Evolutionary conservation across 164 flowering plant species (phyloP), one percentile per base, ranked within the genome.

Genomic region (Berberis thunbergii): DNA sequence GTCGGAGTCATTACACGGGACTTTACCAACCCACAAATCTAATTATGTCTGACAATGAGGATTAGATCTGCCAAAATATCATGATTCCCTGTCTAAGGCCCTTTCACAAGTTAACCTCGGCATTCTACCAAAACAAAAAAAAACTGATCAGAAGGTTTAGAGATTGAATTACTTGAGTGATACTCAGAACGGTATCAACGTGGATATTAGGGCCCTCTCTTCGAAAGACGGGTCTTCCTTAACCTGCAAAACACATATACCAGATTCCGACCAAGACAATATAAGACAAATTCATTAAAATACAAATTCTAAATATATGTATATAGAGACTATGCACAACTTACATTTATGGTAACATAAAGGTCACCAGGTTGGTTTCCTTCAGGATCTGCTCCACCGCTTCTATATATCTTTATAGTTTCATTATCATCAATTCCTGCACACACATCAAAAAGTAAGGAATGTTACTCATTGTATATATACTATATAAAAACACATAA

Each of bases 301-400:
- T 26, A 26, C 0, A 26, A 26, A 26, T 26, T 26, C 26, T 26
- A 26, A 26, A 26, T 26, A 26, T 26, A 26, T 26, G 26, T 26
- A 26, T 26, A 26, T 26, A 53, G 8, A 5, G 9, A 57, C 13
- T 12, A 40, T n/a, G 64, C 43, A 53, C 9, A 61, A 58, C n/a
- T 62, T 64, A 87, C 98, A 88, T 79, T 88, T 45, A 94, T 72
- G 6, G 83, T 81, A 60, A 94, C 91, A 77, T 73, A 86, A 49
- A 94, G 91, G 81, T 94, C 97, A 63, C 98, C 98, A 66, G 93
- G 96, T 62, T 84, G 91, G 74, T 83, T 82, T 58, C 93, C 92
- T 9, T 94, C 98, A 54, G 98, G 98, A 79, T 94, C 96, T 63
- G 93, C 93, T 57, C 98, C 98, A 57, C 97, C 98, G 75, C 80